Evolutionary conservation across 331 rosid species (phyloP), one percentile per base, ranked within the genome.

Genomic region (Pyrus hybrid): DNA sequence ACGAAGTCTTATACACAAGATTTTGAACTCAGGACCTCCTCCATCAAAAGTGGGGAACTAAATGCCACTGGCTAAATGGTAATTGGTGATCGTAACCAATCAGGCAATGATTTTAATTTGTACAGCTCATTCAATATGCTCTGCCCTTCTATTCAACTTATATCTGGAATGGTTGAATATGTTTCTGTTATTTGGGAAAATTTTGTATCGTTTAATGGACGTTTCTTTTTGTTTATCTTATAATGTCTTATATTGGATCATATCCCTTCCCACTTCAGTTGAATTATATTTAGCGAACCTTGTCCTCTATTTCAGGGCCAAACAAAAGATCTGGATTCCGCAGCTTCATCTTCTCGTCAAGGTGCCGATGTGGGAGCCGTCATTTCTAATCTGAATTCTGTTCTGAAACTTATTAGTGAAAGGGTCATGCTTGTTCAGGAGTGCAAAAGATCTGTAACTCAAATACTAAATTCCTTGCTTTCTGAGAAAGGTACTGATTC

Each of bases 401-500:
- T 89, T 72, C 80, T 95, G 85, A 95, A 89, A 78, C 97, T 95
- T 76, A 89, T 95, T 78, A 87, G 86, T 70, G 99, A 92, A 74
- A 90, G 94, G 86, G 97, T 92, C 80, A 90, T 95, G 97, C 80
- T 84, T 81, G 94, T 86, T 86, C 81, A 88, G 2, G 99, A 95
- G 30, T 88, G 98, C 91, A 95, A 92, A 83, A 85, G 96, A 45
- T 84, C 89, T 5, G 87, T 89, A 53, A 90, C 93, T 85, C 98
- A 95, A 78, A 92, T 91, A 80, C 82, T 95, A 86, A 95, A 88
- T 79, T 56, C 85, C 23, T 77, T 90, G 79, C 87, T 90, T 67
- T 82, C 92, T n/a, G 95, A 90, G 89, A 95, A 91, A 80, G 96
- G 89, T 74, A 89, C 96, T 51, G 99, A 95, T 86, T 91, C 96